Evolutionary conservation across 2,329 filamentous ascomycete species (phyloP), one percentile per base, ranked within the genome.

Genomic region (Pseudogymnoascus sp.): DNA sequence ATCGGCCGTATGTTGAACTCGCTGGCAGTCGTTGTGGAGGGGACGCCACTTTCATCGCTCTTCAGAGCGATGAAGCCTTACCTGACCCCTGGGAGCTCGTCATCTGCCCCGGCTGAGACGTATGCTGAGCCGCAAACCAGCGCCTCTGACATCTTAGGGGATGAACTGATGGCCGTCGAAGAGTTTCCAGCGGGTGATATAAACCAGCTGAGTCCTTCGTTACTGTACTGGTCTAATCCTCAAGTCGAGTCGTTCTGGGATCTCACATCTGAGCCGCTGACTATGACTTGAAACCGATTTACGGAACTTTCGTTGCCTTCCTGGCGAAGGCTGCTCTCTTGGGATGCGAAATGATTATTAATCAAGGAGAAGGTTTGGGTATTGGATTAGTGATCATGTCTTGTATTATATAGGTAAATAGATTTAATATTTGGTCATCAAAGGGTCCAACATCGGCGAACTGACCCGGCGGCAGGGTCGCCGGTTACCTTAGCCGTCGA

Each of bases 1-100:
- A 40, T 61, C 18, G 60, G 60, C 16, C 60, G 60, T 21, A 45
- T 45, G 60, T n/a, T 61, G 34, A 26, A 23, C n/a, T 21, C 60
- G 23, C n/a, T 61, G 42, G 42, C 42, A 11, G 42, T 7, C 8
- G 8, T 18, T 47, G 42, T 47, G 11, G 42, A 47, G 4, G 18
- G 42, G 42, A 47, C 42, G 18, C 42, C 18, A 23, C 42, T 47
- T 47, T 11, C 42, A 12, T 47, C 42, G 42, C 42, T 47, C 42
- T 47, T 47, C 11, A 23, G 11, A 23, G 11, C 42, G 8, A 47
- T 16, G 5, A 18, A 6, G 18, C n/a, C 42, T 14, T 47, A 23
- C 21, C 4, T 47, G 42, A 8, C 42, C 8, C 16, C 11, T 18
- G 8, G 42, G 4, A 8, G 16, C 18, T 47, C 42, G 18, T 47